These are phyloP conservation scores for Hanseniaspora jakobsenii DNA, from an alignment of 805 yeast species.

Conservation along the genomic window DNA sequence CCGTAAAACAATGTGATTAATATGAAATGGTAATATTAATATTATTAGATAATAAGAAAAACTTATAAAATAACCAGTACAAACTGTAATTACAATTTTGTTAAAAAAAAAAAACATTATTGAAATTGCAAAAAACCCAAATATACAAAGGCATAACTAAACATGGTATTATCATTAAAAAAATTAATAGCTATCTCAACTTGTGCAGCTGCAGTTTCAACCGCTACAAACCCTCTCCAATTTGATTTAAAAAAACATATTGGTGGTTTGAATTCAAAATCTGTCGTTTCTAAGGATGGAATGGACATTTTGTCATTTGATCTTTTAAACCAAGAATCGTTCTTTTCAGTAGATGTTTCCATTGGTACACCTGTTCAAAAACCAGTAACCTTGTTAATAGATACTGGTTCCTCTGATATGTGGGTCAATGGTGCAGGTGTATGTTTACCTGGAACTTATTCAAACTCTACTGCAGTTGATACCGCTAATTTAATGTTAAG, in stretches of 20 bases:
- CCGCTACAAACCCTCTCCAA: background rate
- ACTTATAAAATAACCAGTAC: too few relatives aligned
- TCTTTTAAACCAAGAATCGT: conserved; percentile 32
- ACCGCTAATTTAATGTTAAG: too few relatives aligned
- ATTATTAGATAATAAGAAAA: too few relatives aligned
- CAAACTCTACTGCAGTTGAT: too few relatives aligned
- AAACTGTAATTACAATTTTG: too few relatives aligned
- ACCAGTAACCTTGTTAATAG: conserved; percentile 44
- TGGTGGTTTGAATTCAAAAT: background rate
- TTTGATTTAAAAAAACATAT: conserved; percentile 12
- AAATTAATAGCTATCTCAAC: conserved; percentile 3
- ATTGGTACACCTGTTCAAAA: conserved; percentile 50
- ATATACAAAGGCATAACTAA: too few relatives aligned
- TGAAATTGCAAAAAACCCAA: too few relatives aligned
- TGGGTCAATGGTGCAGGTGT: conserved; percentile 46
- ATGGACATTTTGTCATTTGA: conserved; percentile 19
- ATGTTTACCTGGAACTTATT: conserved; percentile 24
- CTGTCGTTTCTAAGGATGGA: conserved; percentile 11
- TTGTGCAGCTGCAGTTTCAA: background rate
- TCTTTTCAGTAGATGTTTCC: conserved; percentile 35
- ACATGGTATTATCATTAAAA: conserved; percentile 6
- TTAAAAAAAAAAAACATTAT: background rate
- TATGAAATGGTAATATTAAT: too few relatives aligned
- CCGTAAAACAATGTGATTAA: too few relatives aligned
- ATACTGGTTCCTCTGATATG: conserved; percentile 66